phyloP scores from a whole-genome alignment of 1,284 basidiomycete species.

The Lignosus rhinocerotis region DNA sequence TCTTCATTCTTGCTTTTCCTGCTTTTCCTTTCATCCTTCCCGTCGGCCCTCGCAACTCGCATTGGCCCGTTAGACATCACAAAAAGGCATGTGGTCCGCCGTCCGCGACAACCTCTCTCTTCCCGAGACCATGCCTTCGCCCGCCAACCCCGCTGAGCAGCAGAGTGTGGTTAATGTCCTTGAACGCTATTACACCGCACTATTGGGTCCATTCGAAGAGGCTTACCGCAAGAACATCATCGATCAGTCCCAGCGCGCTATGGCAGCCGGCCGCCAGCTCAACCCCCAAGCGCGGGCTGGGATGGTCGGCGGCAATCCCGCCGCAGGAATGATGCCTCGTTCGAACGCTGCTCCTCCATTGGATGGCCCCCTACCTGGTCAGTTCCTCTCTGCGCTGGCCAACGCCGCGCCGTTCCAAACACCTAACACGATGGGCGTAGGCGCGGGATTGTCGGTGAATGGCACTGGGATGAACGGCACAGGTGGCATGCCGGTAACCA shows the following conservation, averaged over 20 bases:
- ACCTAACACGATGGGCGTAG: constrained; percentile 16
- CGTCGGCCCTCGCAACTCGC: background rate
- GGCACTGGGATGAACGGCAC: constrained; percentile 16
- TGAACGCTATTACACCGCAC: constrained; percentile 55
- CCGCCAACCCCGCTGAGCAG: constrained; percentile 40
- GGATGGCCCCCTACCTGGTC: constrained; percentile 17
- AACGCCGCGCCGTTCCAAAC: constrained; percentile 6
- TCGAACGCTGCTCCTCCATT: constrained; percentile 8
- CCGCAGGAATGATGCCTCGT: constrained; percentile 17
- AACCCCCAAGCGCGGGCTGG: constrained; percentile 23
- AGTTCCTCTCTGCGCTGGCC: constrained; percentile 22
- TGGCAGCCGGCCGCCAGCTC: constrained; percentile 26
- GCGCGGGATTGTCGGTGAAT: constrained; percentile 12
- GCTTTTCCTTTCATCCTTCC: background rate
- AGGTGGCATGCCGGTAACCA: constrained; percentile 9
- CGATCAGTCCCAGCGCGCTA: constrained; percentile 56
- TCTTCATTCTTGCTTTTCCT: background rate
- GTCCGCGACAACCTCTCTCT: constrained; percentile 61
- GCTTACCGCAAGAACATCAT: constrained; percentile 59
- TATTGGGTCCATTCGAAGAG: constrained; percentile 72
- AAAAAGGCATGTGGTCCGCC: constrained; percentile 51
- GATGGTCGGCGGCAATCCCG: constrained; percentile 14
- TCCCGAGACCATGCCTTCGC: constrained; percentile 56
- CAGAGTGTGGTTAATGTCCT: constrained; percentile 52
- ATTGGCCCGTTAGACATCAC: constrained; percentile 15